Percentiles rank a stretch among this genome's conserved stretches.
These are phyloP conservation scores for Microbotryum saponariae DNA, from an alignment of 1,284 basidiomycete genomes.

Conservation along the genomic window DNA sequence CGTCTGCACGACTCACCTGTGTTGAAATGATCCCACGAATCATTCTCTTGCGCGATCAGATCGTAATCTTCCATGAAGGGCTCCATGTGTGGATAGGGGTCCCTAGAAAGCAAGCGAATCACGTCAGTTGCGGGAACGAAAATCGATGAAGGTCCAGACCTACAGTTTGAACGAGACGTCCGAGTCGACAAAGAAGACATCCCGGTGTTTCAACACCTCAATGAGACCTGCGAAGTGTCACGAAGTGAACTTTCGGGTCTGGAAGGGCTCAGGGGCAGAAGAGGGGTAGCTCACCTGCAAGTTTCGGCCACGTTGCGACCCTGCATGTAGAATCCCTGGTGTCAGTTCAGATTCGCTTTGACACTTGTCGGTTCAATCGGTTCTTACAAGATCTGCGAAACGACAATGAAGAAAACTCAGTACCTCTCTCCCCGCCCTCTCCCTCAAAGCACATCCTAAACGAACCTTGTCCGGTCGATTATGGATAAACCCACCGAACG, in stretches of 20 bases:
- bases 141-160: neutral
- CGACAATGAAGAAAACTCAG: neutral
- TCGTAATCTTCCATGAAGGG: conserved; percentile 15
- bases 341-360: neutral
- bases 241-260: neutral
- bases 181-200: conserved; percentile 29
- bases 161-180: conserved; percentile 24
- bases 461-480: conserved; percentile 18
- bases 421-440: neutral
- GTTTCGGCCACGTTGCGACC: conserved; percentile 25
- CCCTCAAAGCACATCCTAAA: neutral
- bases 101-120: neutral
- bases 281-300: conserved; percentile 1
- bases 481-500: conserved; percentile 14
- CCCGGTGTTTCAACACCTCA: conserved; percentile 19
- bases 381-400: conserved; percentile 16
- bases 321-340: neutral
- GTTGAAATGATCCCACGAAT: conserved; percentile 20
- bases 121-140: too few species aligned
- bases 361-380: too few species aligned
- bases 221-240: conserved; percentile 13
- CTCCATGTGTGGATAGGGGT: conserved; percentile 26
- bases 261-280: too few species aligned
- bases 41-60: conserved; percentile 23
- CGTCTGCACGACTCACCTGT: conserved; percentile 4